phyloP scores from a whole-genome alignment of 78 protist species.

The Pigoraptor vietnamica region DNA sequence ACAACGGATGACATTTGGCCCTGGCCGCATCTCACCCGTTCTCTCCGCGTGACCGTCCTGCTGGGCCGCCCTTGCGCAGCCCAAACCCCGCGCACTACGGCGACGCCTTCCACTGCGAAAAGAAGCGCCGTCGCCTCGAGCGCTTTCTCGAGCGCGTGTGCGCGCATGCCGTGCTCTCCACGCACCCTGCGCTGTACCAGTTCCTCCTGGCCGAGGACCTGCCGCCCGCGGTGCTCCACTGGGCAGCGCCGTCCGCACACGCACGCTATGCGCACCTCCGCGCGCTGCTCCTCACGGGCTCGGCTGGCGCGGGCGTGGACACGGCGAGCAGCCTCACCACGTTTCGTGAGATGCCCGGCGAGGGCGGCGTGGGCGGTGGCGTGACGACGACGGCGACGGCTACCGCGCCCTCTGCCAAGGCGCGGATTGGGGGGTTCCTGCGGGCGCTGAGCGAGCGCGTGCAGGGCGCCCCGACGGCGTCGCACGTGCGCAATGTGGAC shows the following conservation, averaged over 20 bases:
- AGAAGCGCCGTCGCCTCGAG: background rate
- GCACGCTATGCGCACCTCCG: background rate
- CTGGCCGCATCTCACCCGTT: too few species aligned
- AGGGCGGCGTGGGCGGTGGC: background rate
- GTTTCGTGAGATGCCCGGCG: background rate
- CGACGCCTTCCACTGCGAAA: background rate
- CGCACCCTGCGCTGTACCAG: background rate
- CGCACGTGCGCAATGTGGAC: background rate
- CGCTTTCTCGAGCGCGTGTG: background rate
- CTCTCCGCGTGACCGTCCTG: too few species aligned
- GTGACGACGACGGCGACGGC: background rate
- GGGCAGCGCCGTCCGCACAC: background rate
- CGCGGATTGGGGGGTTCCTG: background rate
- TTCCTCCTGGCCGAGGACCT: background rate
- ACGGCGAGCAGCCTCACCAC: background rate
- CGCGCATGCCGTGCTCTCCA: background rate
- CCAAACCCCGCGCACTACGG: background rate
- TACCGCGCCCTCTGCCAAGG: background rate
- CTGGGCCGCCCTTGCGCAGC: too few species aligned
- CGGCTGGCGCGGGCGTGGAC: background rate
- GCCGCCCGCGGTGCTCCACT: background rate
- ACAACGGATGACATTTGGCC: too few species aligned
- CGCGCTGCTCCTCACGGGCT: background rate
- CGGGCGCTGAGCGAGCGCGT: background rate
- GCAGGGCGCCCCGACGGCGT: background rate